Base-by-base conservation (phyloP, 495 filamentous ascomycete genomes). In the Neurospora sp. region DNA sequence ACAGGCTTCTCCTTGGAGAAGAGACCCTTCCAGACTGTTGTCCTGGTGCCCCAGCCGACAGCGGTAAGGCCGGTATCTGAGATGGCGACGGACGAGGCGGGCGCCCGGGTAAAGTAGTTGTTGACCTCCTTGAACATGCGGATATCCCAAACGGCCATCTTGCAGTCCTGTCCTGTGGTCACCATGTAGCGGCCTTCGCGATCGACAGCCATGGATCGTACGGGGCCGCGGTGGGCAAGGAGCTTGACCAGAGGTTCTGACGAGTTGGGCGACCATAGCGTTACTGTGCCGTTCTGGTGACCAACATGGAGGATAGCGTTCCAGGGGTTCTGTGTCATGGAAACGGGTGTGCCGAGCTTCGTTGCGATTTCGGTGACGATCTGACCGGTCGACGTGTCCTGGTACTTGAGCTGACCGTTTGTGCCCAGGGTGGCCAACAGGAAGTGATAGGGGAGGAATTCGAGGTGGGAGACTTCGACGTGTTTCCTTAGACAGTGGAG, bases 401-500 rank as follows among this genome's bases (percentile, higher is more conserved):
- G 95, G 80, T 97, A 99, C 81, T 96, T 97, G 69, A 98, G 84
- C 77, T 90, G 91, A 8, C 95, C 96, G 70, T 90, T 90, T 75
- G 90, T 96, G 69, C 92, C 90, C 78, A 96, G 84, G 38, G 94
- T 97, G 12, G 92, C 93, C 61, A 99, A 86, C 27, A 99, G 89
- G 77, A 97, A 99, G 80, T 98, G 96, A 79, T 97, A 98, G 3
- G 94, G 95, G 37, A 99, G 84, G 80, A 97, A 99, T 81, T 98
- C 94, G 85, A 99, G 92, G 83, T 94, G 89, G 10, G 91, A 91
- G n/a, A 96, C 93, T 82, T 98, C 96, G 74, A 95, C 86, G 77
- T 96, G 94, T 78, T 94, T 93, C 81, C 87, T 88, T 73, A 99
- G 83, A 79, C 93, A 94, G 81, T 99, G 96, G 27, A 99, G 80